Percentiles rank a stretch among this genome's conserved stretches.
These are phyloP conservation scores for Coccomyxa sp. DNA, from an alignment of 139 green algal species.

Conservation along the genomic window DNA sequence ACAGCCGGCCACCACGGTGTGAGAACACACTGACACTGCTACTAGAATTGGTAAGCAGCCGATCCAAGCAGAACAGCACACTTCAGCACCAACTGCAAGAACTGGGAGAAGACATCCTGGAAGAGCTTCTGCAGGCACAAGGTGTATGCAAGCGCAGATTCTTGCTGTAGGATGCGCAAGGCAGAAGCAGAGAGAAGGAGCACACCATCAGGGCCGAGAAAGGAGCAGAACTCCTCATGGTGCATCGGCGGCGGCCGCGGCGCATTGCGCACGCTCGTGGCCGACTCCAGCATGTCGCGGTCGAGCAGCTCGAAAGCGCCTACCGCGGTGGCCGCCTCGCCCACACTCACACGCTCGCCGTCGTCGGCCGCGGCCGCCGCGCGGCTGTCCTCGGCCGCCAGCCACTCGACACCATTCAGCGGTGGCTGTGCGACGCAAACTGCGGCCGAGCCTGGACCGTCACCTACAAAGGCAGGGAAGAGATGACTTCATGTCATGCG, in stretches of 20 bases:
- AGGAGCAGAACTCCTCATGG: slow-evolving; percentile 43
- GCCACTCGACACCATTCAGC: neutral
- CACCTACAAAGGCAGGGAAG: too few relatives aligned
- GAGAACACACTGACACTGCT: neutral
- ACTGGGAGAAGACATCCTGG: neutral
- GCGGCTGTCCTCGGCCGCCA: neutral
- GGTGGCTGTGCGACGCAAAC: neutral
- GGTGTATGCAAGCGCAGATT: neutral
- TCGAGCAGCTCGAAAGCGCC: slow-evolving; percentile 41
- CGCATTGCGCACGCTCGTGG: neutral
- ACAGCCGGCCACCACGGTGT: neutral
- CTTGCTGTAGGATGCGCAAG: neutral
- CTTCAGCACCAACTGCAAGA: neutral
- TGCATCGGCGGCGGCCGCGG: slow-evolving; percentile 12
- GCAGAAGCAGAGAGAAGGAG: neutral
- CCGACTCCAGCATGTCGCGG: neutral
- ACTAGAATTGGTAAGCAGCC: too few relatives aligned
- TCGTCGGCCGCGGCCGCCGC: neutral
- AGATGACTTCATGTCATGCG: too few relatives aligned
- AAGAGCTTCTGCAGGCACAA: neutral
- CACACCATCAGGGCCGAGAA: slow-evolving; percentile 37
- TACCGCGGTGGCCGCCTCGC: slow-evolving; percentile 20
- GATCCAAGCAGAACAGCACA: neutral
- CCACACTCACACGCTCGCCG: neutral
- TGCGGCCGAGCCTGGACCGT: neutral